Percentiles rank a stretch among this genome's conserved stretches.
These are phyloP conservation scores for Ceratocystis ficicola DNA, from an alignment of 2,329 filamentous ascomycete species.

Conservation along the genomic window DNA sequence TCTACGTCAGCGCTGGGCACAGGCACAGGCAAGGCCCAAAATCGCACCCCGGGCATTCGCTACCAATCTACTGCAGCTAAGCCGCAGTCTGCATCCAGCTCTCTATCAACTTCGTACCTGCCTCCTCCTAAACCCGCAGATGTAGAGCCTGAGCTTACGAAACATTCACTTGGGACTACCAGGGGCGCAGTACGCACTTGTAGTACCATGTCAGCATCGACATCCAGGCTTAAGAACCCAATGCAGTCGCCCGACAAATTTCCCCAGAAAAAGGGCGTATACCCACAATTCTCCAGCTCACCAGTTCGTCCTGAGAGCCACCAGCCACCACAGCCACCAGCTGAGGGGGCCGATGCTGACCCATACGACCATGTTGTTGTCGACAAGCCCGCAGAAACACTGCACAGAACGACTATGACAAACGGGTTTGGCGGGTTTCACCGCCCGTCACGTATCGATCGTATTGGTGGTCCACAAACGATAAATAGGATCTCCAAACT, in stretches of 20 bases:
- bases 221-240: conserved; percentile 21
- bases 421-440: conserved; percentile 33
- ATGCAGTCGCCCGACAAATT: conserved; percentile 4
- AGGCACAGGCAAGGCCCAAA: background rate
- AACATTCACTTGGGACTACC: conserved; percentile 34
- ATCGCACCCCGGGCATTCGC: background rate
- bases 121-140: conserved; percentile 14
- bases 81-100: background rate
- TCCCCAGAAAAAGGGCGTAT: conserved; percentile 30
- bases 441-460: conserved; percentile 33
- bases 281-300: conserved; percentile 49
- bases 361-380: conserved; percentile 29
- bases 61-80: background rate
- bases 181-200: background rate
- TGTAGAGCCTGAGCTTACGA: conserved; percentile 28
- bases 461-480: conserved; percentile 22
- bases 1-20: background rate
- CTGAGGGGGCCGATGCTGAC: conserved; percentile 25
- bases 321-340: conserved; percentile 4
- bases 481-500: conserved; percentile 37
- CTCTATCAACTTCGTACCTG: background rate
- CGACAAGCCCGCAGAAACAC: conserved; percentile 32
- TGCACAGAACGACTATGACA: conserved; percentile 42
- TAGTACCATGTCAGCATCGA: background rate
- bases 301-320: conserved; percentile 31